phyloP scores from a whole-genome alignment of 192 early-diverging fungal genomes.

The Allomyces javanicus region DNA sequence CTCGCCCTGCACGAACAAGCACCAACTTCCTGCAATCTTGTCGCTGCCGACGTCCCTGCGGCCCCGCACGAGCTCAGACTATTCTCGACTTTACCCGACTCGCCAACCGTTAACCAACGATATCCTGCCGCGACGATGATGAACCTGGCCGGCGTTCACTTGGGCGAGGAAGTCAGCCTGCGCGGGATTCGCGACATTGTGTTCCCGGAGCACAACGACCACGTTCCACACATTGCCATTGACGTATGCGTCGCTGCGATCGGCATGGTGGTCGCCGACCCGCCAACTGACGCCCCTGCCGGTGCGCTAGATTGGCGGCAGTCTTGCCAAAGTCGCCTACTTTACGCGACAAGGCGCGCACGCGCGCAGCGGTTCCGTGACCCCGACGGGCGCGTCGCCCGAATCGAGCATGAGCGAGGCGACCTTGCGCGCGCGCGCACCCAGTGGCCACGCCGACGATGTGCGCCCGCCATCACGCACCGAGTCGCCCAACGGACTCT shows the following conservation, averaged over 20 bases:
- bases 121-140: constrained; percentile 11
- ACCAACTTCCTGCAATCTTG: no score
- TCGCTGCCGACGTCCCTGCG: no score
- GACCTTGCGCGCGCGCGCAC: constrained; percentile 3
- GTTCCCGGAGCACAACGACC: constrained; percentile 65
- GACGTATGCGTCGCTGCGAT: constrained; percentile 31
- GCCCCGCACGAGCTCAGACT: no score
- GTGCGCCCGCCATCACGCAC: neutral
- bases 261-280: neutral
- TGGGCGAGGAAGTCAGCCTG: constrained; percentile 28
- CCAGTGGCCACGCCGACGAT: neutral
- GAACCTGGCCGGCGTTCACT: constrained; percentile 28
- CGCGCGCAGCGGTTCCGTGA: no score
- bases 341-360: constrained; percentile 17
- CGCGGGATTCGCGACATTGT: constrained; percentile 55
- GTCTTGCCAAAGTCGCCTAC: constrained; percentile 39
- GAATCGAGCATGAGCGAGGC: no score
- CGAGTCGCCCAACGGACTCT: neutral
- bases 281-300: neutral
- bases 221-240: constrained; percentile 72
- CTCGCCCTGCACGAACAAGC: no score
- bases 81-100: no score
- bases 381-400: no score
- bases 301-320: constrained; percentile 15
- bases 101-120: no score